Percentiles rank a stretch among this genome's conserved stretches.
These are phyloP conservation scores for Schizosaccharomyces osmophilus DNA, from an alignment of 805 yeast genomes.

Conservation along the genomic window DNA sequence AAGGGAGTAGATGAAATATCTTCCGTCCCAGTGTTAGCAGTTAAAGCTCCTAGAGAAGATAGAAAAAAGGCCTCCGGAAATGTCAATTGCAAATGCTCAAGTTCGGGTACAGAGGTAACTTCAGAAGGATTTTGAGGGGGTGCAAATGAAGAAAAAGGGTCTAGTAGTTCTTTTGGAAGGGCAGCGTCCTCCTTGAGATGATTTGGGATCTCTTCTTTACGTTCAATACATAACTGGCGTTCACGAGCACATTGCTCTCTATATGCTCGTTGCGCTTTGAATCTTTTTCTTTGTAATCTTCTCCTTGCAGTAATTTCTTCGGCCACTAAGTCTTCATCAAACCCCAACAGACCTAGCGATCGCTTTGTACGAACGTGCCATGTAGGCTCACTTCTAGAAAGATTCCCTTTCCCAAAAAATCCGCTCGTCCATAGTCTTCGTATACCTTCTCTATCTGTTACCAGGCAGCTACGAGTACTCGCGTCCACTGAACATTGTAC, in stretches of 20 bases:
- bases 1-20: background rate
- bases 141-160: background rate
- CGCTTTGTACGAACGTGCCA: conserved; percentile 50
- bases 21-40: conserved; percentile 10
- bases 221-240: conserved; percentile 17
- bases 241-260: conserved; percentile 28
- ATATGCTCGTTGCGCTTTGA: conserved; percentile 42
- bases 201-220: conserved; percentile 12
- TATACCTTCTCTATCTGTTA: conserved; percentile 20
- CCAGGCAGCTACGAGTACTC: conserved; percentile 5
- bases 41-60: conserved; percentile 27
- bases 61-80: conserved; percentile 57
- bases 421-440: conserved; percentile 53
- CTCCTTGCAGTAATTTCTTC: conserved; percentile 62
- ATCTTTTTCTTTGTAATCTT: conserved; percentile 43
- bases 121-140: background rate
- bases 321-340: conserved; percentile 17
- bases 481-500: conserved; percentile 7
- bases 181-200: conserved; percentile 12
- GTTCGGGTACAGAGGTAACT: conserved; percentile 5
- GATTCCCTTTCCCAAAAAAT: conserved; percentile 77
- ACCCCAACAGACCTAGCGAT: conserved; percentile 21
- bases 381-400: conserved; percentile 79
- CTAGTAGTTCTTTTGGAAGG: conserved; percentile 4
- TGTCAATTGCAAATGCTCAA: conserved; percentile 36